Evolutionary conservation across 371 early-diverging fungal genomes (phyloP), one percentile per base, ranked within the genome.

Genomic region (Mortierella sp.): DNA sequence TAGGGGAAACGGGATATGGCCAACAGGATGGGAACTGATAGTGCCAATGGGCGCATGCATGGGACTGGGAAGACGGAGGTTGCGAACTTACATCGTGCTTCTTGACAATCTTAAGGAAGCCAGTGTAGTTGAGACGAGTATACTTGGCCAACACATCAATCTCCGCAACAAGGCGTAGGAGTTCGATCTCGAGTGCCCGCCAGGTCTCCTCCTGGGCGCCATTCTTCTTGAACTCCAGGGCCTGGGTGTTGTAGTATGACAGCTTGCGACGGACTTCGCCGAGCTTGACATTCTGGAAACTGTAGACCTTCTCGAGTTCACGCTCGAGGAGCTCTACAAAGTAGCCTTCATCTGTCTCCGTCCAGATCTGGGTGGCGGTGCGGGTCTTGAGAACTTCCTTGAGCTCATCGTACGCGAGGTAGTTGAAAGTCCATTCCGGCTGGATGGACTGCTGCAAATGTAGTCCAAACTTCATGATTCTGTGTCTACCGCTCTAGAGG

Each of bases 41-140:
- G n/a, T n/a, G n/a, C n/a, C n/a, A n/a, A n/a, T n/a, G n/a, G n/a
- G n/a, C 10, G 34, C 34, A 34, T 34, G 34, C 34, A 34, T 34
- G 34, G 34, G 34, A 34, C 4, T 4, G 34, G 10, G 34, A 10
- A 10, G 10, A 34, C 4, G 34, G 34, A 10, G 34, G 34, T 34
- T 34, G 4, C 10, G 4, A 7, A 74, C 83, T 83, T 86, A 86
- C 88, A 86, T 98, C 99, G 81, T 98, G 97, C 82, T 98, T 98
- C 82, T 97, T 98, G 74, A 99, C 89, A 66, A 98, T 95, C 86
- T 97, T 98, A 60, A 97, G 83, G 72, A 98, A 98, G 17, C 96
- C 99, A 40, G 97, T 92, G 77, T 96, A 96, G 85, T 99, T 99
- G 60, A 98, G 83, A 22, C 98, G 88, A 9, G 95, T 92, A 78